Percentiles rank a stretch among this genome's conserved stretches.
These are phyloP conservation scores for Mucor plumbeus DNA, from an alignment of 371 early-diverging fungal species.

Conservation along the genomic window DNA sequence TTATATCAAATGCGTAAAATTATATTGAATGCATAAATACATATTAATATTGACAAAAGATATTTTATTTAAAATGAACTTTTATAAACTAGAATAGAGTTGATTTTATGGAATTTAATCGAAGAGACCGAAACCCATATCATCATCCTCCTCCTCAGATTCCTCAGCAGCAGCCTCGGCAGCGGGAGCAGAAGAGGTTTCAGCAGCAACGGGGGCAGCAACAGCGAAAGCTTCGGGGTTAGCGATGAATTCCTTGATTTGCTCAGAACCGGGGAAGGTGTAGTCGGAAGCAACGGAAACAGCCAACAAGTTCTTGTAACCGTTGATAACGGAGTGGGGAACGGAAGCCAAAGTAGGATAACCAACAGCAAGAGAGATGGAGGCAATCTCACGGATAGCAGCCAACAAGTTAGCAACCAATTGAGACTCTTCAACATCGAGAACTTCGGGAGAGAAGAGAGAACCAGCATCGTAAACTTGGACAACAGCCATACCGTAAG, in stretches of 20 bases:
- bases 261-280: slow-evolving; percentile 91
- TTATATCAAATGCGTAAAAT: no score
- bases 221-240: slow-evolving; percentile 88
- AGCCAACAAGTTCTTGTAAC: slow-evolving; percentile 95
- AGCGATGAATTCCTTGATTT: slow-evolving; percentile 90
- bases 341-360: slow-evolving; percentile 97
- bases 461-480: slow-evolving; percentile 96
- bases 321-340: slow-evolving; percentile 96
- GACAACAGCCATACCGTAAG: slow-evolving; percentile 96
- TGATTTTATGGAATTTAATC: slow-evolving; percentile 59
- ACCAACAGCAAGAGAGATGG: slow-evolving; percentile 93
- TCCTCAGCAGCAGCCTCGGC: slow-evolving; percentile 59
- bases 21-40: no score
- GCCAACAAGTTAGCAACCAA: slow-evolving; percentile 82
- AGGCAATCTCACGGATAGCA: slow-evolving; percentile 89
- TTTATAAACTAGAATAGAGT: not conserved
- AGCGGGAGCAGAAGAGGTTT: slow-evolving; percentile 60
- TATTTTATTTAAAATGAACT: slow-evolving; percentile 1
- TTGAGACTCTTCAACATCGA: slow-evolving; percentile 92
- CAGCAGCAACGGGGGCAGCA: slow-evolving; percentile 65
- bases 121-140: slow-evolving; percentile 75
- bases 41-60: not conserved
- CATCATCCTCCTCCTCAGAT: slow-evolving; percentile 90
- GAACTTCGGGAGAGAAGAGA: slow-evolving; percentile 88
- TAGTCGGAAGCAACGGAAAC: slow-evolving; percentile 93